Evolutionary conservation across 2,329 filamentous ascomycete species (phyloP), one percentile per base, ranked within the genome.

Genomic region (Aspergillus pseudotamarii): DNA sequence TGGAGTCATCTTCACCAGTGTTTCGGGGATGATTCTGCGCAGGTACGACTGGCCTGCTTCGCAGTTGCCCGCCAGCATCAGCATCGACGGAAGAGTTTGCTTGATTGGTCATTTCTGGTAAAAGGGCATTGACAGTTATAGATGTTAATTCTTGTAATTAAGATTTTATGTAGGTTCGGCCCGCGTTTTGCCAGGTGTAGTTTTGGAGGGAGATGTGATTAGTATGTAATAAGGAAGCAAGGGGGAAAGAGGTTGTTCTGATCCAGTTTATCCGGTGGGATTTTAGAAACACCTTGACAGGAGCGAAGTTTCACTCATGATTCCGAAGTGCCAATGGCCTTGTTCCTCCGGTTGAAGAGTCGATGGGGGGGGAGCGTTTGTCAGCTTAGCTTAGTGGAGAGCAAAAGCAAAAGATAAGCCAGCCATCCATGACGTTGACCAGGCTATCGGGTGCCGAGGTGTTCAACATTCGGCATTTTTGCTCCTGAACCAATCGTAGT

Each of bases 51-150:
- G 64, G 57, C 21, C 66, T 64, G 61, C 64, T 61, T 46, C 58
- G 65, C 46, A 73, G 62, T 45, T 69, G 70, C n/a, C 70, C 69
- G 57, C 78, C 73, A 55, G 76, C 66, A 59, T 77, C 74, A 11
- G 71, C 67, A 54, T 76, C 75, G 53, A 72, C 69, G 14, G 70
- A 71, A 46, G 77, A 72, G 6, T 72, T 67, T 57, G 73, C 68
- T 64, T 79, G 76, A 50, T 72, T 73, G 65, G 76, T 73, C 73
- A 78, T 78, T 41, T 56, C 45, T n/a, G 51, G 45, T 23, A 32
- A 23, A 32, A 41, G 16, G 16, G 8, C 19, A 28, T 48, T 1
- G 9, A 51, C 48, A 51, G 9, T 0, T 51, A 21, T 19, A 21
- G 4, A n/a, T 19, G 28, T 32, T 11, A 11, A n/a, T 26, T 26